Percentiles rank a stretch among this genome's conserved stretches.
phyloP scores from a whole-genome alignment of 169 alveolate species.

The Plasmodium blacklocki region DNA sequence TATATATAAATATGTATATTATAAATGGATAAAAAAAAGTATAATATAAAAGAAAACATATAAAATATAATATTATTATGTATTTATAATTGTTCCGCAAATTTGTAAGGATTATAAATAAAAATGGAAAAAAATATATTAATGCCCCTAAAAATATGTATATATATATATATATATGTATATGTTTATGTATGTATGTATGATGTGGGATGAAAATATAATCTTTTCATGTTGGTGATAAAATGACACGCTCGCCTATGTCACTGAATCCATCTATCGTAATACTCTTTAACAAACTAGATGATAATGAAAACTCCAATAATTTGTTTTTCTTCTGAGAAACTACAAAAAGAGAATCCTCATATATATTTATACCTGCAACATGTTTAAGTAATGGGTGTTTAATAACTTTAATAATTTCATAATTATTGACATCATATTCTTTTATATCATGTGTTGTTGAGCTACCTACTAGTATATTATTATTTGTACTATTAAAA shows the following conservation, averaged over 20 bases:
- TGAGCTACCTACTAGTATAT: conserved; percentile 75
- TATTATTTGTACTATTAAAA: conserved; percentile 35
- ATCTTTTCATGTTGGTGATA: conserved; percentile 12
- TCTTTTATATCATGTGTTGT: conserved; percentile 76
- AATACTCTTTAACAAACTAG: conserved; percentile 32
- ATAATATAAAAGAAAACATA: no score
- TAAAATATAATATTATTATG: no score
- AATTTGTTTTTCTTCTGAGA: conserved; percentile 71
- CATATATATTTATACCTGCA: conserved; percentile 59
- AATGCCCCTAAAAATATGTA: neutral
- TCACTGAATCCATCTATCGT: conserved; percentile 60
- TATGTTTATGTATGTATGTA: neutral
- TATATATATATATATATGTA: neutral
- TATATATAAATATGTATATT: no score
- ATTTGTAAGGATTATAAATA: neutral
- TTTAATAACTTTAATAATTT: conserved; percentile 57
- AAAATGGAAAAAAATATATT: neutral
- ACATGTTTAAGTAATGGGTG: conserved; percentile 73
- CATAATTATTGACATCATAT: conserved; percentile 61
- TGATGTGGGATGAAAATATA: neutral
- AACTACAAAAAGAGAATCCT: conserved; percentile 65
- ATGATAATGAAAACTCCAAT: conserved; percentile 71
- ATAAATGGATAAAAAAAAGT: no score
- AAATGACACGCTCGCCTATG: conserved; percentile 68
- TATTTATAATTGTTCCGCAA: neutral